Conservation (phyloP, 257 asterid genomes). For the Coffea eugenioides region DNA sequence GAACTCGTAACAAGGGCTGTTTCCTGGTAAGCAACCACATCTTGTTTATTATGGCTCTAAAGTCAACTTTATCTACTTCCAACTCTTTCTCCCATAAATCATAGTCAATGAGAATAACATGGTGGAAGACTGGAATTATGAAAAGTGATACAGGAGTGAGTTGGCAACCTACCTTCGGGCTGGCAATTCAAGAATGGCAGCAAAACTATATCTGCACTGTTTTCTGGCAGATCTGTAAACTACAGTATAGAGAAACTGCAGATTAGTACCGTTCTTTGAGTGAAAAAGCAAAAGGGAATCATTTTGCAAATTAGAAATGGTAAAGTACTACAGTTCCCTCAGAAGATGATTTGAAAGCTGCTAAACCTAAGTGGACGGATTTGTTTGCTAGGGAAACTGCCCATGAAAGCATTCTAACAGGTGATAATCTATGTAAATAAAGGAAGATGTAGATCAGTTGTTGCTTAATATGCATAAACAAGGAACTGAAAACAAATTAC, state of each 20-base stretch:
- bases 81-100: background rate
- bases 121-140: background rate
- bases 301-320: too few species aligned
- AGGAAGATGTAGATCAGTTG: background rate
- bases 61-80: background rate
- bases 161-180: background rate
- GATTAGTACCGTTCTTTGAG: background rate
- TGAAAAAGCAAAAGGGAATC: too few species aligned
- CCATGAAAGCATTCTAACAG: background rate
- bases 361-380: background rate
- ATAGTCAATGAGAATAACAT: background rate
- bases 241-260: background rate
- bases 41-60: background rate
- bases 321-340: background rate
- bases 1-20: background rate
- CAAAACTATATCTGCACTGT: background rate
- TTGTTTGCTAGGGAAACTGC: background rate
- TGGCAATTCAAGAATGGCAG: background rate
- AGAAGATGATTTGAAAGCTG: background rate
- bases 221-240: background rate
- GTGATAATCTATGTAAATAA: background rate
- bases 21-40: background rate
- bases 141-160: background rate
- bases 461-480: background rate
- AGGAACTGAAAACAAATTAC: too few species aligned